Conservation (phyloP, 768 basidiomycete species). For the Leucosporidium creatinivorum region DNA sequence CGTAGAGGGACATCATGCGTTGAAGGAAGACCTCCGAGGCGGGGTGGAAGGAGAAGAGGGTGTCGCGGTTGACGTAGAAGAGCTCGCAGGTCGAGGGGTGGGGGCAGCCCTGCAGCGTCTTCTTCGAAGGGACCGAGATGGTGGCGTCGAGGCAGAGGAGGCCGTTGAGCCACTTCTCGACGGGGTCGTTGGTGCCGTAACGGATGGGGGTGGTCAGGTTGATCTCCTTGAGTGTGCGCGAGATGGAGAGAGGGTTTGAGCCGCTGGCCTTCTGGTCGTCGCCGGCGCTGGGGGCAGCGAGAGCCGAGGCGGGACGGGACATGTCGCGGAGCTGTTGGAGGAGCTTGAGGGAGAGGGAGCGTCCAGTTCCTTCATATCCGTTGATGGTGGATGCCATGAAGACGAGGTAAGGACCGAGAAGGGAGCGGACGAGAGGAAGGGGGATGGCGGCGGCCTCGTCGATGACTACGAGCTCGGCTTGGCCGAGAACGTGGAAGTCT, state of each 20-base stretch:
- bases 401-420: conserved; percentile 88
- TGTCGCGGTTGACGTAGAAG: conserved; percentile 91
- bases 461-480: conserved; percentile 94
- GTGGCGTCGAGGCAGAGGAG: conserved; percentile 87
- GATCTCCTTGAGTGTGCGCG: conserved; percentile 78
- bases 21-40: conserved; percentile 97
- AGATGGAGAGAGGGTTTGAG: conserved; percentile 50
- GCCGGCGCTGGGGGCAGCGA: conserved; percentile 4
- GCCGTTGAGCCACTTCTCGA: conserved; percentile 89
- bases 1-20: conserved; percentile 96
- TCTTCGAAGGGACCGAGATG: conserved; percentile 46
- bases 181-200: conserved; percentile 72
- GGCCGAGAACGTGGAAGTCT: conserved; percentile 94
- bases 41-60: conserved; percentile 92
- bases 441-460: conserved; percentile 99
- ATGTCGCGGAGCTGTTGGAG: conserved; percentile 93
- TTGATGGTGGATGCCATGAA: conserved; percentile 99
- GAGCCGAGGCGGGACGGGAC: conserved; percentile 62
- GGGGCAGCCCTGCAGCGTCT: conserved; percentile 66
- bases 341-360: conserved; percentile 93
- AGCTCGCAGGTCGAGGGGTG: conserved; percentile 90
- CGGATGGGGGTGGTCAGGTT: conserved; percentile 93
- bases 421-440: conserved; percentile 84
- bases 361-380: conserved; percentile 99
- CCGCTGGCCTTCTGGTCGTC: conserved; percentile 37